phyloP scores from a whole-genome alignment of 176 grass and related monocot species.

The Cymbopogon citratus region DNA sequence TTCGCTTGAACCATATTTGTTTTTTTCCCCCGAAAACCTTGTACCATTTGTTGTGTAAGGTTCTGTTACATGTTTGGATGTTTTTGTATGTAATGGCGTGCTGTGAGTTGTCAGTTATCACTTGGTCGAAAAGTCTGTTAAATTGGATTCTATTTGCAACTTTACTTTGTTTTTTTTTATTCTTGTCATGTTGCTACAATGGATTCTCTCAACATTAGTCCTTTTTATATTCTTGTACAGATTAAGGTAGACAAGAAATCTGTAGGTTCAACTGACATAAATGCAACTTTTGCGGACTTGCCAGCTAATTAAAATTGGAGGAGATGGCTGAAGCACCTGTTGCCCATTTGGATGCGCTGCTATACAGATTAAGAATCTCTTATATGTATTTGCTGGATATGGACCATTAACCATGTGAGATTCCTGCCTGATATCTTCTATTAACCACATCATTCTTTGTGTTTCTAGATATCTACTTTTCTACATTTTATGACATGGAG shows the following conservation, averaged over 20 bases:
- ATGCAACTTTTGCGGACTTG: conserved; percentile 92
- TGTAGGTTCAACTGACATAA: conserved; percentile 45
- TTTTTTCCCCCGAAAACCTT: no score
- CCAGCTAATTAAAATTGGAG: conserved; percentile 72
- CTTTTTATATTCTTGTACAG: conserved; percentile 28
- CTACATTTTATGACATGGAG: neutral
- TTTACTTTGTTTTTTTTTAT: conserved; percentile 2
- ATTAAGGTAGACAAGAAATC: conserved; percentile 33
- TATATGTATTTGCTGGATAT: conserved; percentile 99
- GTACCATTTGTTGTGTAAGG: neutral
- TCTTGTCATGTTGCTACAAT: conserved; percentile 3
- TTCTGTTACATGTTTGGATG: neutral
- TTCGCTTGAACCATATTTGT: neutral
- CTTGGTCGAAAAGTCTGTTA: neutral
- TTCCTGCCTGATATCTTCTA: neutral
- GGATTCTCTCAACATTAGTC: neutral
- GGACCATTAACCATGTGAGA: conserved; percentile 90
- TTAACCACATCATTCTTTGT: neutral
- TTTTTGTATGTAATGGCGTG: neutral
- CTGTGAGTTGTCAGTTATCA: neutral
- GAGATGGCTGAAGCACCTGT: conserved; percentile 87
- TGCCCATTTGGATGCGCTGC: conserved; percentile 73
- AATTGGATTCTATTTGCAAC: neutral
- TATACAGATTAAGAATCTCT: conserved; percentile 87
- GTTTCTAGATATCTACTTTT: conserved; percentile 4